Evolutionary conservation across 805 yeast genomes (phyloP), one percentile per base, ranked within the genome.

Genomic region (Monosporozyma servazzii): DNA sequence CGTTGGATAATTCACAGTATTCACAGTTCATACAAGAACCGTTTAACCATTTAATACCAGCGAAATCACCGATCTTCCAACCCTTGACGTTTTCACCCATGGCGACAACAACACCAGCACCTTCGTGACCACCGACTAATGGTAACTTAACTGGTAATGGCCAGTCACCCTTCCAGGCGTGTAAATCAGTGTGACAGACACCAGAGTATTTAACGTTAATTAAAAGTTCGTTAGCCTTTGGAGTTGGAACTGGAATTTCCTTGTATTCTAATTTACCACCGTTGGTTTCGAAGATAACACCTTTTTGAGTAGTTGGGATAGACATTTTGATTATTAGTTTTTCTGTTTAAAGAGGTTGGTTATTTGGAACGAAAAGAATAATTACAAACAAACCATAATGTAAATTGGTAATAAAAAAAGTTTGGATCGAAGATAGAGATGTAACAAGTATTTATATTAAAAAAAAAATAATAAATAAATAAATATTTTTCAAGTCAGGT

Each of bases 161-260:
- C 85, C 84, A 80, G 64, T 80, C 85, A 62, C 84, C 84, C 64
- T 79, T 77, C 84, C 84, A 80, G 43, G 86, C 86, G 71, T 82
- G 87, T 66, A 82, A 76, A 65, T 82, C 87, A 29, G 86, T 81
- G 74, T 82, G 87, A 66, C 87, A 82, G 52, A 82, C 86, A 69
- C 87, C 87, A 11, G 87, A 81, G 72, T 80, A 82, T 70, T 80
- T 81, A 65, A 82, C 82, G 63, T 82, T 77, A 61, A 82, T 74
- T 66, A 82, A 74, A 53, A 82, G 70, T 68, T 82, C 86, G 63
- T 75, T 80, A 55, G 86, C 71, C 66, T 78, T 78, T 65, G 86
- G 86, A 46, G 56, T 68, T 65, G 87, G 83, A 30, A 78, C 81
- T 21, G 79, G 75, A 53, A 78, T 72, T 57, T 79, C 82, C 58